Conservation (phyloP, 2,329 filamentous ascomycete species). For the Pestalotiopsis sp. region DNA sequence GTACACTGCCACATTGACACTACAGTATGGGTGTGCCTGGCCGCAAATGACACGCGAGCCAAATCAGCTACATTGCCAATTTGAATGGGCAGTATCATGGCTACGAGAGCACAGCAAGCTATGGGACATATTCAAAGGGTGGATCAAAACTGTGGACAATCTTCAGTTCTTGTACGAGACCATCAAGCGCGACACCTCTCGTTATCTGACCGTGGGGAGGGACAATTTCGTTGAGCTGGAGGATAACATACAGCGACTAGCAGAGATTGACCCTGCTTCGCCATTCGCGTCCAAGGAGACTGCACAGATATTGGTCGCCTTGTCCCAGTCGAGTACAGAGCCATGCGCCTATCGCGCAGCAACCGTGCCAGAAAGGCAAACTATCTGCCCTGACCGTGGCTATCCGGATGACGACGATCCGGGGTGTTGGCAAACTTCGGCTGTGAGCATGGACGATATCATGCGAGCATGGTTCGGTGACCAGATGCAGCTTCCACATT, state of each 20-base stretch:
- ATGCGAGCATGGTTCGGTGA: no score
- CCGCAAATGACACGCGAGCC: background rate
- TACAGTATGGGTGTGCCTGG: background rate
- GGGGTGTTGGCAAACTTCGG: no score
- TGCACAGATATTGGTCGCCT: background rate
- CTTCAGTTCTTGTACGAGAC: background rate
- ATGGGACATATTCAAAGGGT: background rate
- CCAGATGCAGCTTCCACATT: no score
- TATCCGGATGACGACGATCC: no score
- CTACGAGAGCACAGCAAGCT: background rate
- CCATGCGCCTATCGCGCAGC: no score
- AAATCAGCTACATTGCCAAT: background rate
- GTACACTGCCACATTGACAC: background rate
- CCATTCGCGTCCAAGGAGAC: background rate
- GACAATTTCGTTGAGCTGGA: background rate
- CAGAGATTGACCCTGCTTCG: background rate
- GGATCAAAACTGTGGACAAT: background rate
- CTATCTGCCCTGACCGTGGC: no score
- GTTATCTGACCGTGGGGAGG: background rate
- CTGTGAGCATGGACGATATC: no score
- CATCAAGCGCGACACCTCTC: background rate
- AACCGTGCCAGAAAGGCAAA: no score
- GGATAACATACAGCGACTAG: background rate
- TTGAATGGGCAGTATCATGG: background rate
- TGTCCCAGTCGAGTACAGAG: background rate